Base-by-base conservation (phyloP, 1,284 basidiomycete genomes). In the Moesziomyces sp. region DNA sequence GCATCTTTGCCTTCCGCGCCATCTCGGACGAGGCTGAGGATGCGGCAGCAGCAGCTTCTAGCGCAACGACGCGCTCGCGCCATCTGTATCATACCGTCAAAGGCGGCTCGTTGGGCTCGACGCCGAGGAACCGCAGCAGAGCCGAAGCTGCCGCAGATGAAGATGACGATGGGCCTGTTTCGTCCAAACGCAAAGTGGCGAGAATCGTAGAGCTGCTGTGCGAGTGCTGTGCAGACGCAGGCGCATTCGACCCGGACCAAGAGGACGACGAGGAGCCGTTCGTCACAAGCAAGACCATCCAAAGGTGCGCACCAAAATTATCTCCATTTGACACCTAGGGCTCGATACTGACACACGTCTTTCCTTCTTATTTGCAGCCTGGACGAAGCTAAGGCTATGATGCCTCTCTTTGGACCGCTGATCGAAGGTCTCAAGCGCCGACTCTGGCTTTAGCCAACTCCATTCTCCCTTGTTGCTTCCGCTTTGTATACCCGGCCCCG, bases 151-250 rank as follows among this genome's bases (percentile, higher is more conserved):
- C 18, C 18, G 54, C 46, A 4, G 68, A 71, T 8, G 58, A 58
- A 1, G 52, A 50, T 19, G 55, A 58, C 14, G 53, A 60, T 19
- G 58, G 66, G 34, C 40, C 46, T 24, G 28, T 55, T 16, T 48
- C 64, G 1, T 64, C 58, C 14, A 46, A 60, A 93, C 30, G 94
- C 87, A 72, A 94, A 91, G 82, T 97, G 95, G 71, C 90, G 88
- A 88, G 91, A 93, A 16, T 91, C 89, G 83, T 98, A 92, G 8
- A 90, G 90, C 40, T 94, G 89, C 58, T 90, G 10, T 88, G 42
- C 92, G 89, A 19, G 95, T 86, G 13, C 91, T 89, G 75, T 42
- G 43, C 57, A 11, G 67, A 70, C 18, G 76, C 63, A 3, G 79
- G 77, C 11, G 74, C 76, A 0, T 74, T 66, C 16, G 72, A 67